A percentile compares a stretch with the other conserved stretches of the same genome.
Evolutionary conservation across 2,329 filamentous ascomycete genomes (phyloP).

Genomic region (Paecilomyces dactylethromorphus): DNA sequence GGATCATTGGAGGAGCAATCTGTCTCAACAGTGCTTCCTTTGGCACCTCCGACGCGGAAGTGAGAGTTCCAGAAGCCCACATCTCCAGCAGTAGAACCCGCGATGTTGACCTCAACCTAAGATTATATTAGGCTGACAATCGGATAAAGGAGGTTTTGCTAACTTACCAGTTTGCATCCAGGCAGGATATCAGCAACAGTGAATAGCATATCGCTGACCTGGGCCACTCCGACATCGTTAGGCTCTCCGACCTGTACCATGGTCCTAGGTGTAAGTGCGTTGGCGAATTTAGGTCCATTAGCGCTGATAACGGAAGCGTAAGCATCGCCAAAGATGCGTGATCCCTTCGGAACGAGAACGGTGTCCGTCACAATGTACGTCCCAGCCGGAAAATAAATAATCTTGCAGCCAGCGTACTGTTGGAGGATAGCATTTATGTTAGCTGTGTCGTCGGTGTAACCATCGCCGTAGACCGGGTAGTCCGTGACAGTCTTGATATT

Average conservation of each 20-base stretch:
- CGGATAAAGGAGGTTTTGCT: neutral
- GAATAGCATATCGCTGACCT: conserved; percentile 50
- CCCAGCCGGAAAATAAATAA: conserved; percentile 26
- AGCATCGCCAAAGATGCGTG: conserved; percentile 49
- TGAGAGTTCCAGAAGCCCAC: conserved; percentile 47
- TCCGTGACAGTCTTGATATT: conserved; percentile 41
- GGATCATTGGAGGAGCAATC: conserved; percentile 30
- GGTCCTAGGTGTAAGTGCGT: conserved; percentile 38
- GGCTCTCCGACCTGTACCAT: conserved; percentile 47
- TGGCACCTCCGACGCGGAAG: conserved; percentile 43
- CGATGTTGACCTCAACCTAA: conserved; percentile 47
- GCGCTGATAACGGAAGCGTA: conserved; percentile 46
- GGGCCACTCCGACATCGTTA: conserved; percentile 44
- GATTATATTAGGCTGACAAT: neutral
- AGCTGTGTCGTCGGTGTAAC: conserved; percentile 31
- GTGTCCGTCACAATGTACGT: conserved; percentile 41
- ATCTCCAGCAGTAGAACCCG: conserved; percentile 39
- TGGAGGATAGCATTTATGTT: conserved; percentile 28
- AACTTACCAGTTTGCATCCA: conserved; percentile 29
- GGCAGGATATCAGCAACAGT: conserved; percentile 43
- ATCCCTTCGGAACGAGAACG: conserved; percentile 40
- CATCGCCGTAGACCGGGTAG: conserved; percentile 38
- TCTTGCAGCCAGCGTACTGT: conserved; percentile 22
- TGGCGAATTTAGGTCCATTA: conserved; percentile 41
- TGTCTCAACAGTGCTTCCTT: conserved; percentile 32